Base-by-base conservation (phyloP, 805 yeast genomes). In the Maudiozyma saulgeensis region DNA sequence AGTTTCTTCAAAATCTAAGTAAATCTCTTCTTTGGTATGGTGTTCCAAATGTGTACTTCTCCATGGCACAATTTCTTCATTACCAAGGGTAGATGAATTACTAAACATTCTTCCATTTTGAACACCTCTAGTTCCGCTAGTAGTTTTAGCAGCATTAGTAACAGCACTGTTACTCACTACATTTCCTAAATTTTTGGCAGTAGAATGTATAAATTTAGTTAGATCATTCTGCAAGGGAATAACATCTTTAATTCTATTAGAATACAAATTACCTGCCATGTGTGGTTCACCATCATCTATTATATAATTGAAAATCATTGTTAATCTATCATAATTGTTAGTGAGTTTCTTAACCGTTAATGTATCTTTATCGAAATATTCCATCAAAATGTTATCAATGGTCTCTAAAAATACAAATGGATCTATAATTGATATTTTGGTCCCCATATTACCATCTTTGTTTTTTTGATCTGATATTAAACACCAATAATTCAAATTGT, bases 11-110 rank as follows among this genome's bases (percentile, higher is more conserved):
- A 93, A 63, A 66, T 93, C 98, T 8, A 91, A 84, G 62, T 82
- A 88, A 66, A 91, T 73, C 66, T 91, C 98, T 64, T 91, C 88
- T 55, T 81, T 81, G 3, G 87, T 75, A 62, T 87, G 80, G 55
- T 75, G 77, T n/a, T 85, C 83, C 53, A 80, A 77, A 4, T 81
- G 62, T 44, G 78, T 11, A 7, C 23, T 72, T 58, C 98, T 76
- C 98, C 98, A 91, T 1, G 96, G 96, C 8, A 59, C 62, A 8
- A 70, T 28, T 11, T 28, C 32, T 28, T 28, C 32, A 28, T 28
- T 28, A 28, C 8, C 32, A 28, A 28, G 3, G 2, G 32, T 28
- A 9, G 32, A 28, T 6, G 32, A 28, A 18, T 18, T 37, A 18
- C 8, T 37, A n/a, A 37, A 16, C 18, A 18, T 37, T 35, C 35